These are phyloP conservation scores for Acacia pycnantha DNA, from an alignment of 331 rosid genomes.

Conservation along the genomic window DNA sequence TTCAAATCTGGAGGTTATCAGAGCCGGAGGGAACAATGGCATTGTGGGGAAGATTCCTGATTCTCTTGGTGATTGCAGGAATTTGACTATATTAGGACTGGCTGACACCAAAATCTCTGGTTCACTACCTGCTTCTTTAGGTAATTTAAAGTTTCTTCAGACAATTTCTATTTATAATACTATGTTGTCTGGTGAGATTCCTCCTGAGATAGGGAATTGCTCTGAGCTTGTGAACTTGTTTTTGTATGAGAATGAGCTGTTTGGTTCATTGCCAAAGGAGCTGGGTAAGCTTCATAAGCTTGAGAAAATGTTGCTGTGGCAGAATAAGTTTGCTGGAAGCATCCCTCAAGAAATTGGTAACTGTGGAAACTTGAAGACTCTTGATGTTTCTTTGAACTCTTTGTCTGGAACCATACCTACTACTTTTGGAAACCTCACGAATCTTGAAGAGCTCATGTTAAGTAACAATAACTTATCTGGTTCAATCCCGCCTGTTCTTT, in stretches of 20 bases:
- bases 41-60: conserved; percentile 58
- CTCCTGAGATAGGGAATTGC: conserved; percentile 69
- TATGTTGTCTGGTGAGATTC: conserved; percentile 65
- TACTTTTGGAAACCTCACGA: conserved; percentile 56
- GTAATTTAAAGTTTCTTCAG: conserved; percentile 53
- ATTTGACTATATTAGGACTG: conserved; percentile 56
- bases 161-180: conserved; percentile 68
- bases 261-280: conserved; percentile 62
- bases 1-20: conserved; percentile 45
- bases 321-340: conserved; percentile 55
- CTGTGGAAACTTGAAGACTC: conserved; percentile 53
- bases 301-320: conserved; percentile 73
- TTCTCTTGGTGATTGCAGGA: conserved; percentile 57
- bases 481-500: conserved; percentile 60
- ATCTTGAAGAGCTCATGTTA: conserved; percentile 81
- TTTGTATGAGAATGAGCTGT: conserved; percentile 59
- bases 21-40: conserved; percentile 74
- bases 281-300: conserved; percentile 65
- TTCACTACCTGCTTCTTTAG: conserved; percentile 62
- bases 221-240: conserved; percentile 66
- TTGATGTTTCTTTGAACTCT: conserved; percentile 72
- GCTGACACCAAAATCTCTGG: conserved; percentile 75
- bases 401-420: conserved; percentile 68
- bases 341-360: conserved; percentile 77
- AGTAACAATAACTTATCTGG: conserved; percentile 80